Evolutionary conservation across 495 filamentous ascomycete genomes (phyloP), one percentile per base, ranked within the genome.

Genomic region (Penicillium parvum): DNA sequence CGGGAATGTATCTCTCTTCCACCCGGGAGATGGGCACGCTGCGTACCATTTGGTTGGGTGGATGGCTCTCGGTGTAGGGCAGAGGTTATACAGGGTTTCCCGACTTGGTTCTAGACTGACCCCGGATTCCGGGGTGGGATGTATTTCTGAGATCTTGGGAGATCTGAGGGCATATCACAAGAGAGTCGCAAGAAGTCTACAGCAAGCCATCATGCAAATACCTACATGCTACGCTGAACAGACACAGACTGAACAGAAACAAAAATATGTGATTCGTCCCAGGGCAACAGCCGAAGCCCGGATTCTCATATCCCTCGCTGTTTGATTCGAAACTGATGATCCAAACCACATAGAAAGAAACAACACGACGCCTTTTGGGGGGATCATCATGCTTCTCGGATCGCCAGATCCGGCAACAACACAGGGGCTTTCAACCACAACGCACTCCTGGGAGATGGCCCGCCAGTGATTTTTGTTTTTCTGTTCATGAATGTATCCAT

Each of bases 221-320:
- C n/a, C n/a, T n/a, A n/a, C n/a, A n/a, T n/a, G n/a, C n/a, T 27
- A 27, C 25, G n/a, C 28, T 30, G 8, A 4, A 30, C 28, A n/a
- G n/a, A n/a, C n/a, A 5, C n/a, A 17, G 7, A 42, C 20, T 57
- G 47, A 50, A 59, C 43, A 56, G 45, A 56, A 54, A 57, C 46
- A 53, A 54, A 50, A 55, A 47, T 48, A 51, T 53, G 57, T 55
- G 47, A 57, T 55, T 60, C 57, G 55, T 60, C 29, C 53, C 53
- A 36, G 53, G 54, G 41, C 45, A 53, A 46, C 50, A 57, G 49
- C 50, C 53, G 46, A 50, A 59, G 45, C 50, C 57, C 57, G 53
- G 47, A 47, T 57, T 60, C 47, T 57, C 53, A 57, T 60, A 52
- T 57, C 50, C 57, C 57, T 49, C 41, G 46, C 45, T 53, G 55